Evolutionary conservation across 139 green algal genomes (phyloP), one percentile per base, ranked within the genome.

Genomic region (Bryopsis sp.): DNA sequence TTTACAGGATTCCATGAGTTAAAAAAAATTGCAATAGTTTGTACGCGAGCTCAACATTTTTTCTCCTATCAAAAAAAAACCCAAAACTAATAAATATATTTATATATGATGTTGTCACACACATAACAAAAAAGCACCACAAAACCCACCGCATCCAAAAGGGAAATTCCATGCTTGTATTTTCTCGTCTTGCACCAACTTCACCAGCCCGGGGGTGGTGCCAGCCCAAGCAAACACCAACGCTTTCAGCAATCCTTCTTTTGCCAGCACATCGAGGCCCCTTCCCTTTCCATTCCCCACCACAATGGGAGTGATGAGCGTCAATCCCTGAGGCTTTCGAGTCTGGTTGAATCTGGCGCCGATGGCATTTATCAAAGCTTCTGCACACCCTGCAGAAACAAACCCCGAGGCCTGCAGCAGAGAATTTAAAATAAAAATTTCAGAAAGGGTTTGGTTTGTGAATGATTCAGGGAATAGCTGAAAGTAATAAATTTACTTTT

Each of bases 121-220:
- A n/a, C n/a, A n/a, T n/a, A n/a, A n/a, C n/a, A n/a, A n/a, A n/a
- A n/a, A n/a, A n/a, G n/a, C n/a, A n/a, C n/a, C n/a, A n/a, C n/a
- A n/a, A n/a, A n/a, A n/a, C n/a, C n/a, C 6, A 61, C 50, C 19
- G 50, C 50, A 61, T 61, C 50, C 50, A 26, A 61, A 61, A 46
- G 59, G 59, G 22, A 67, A 31, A 46, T 67, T 67, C 59, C 59
- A 67, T n/a, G 59, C 59, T 47, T 67, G 29, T 26, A 67, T 47
- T 8, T 47, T 47, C 4, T 43, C 19, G 31, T 47, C 33, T 15
- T 48, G 32, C 28, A 47, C 31, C 19, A 67, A 31, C 15, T 26
- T 11, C 7, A 46, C 7, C 8, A 67, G 33, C 28, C 28, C 19
- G n/a, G 31, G 59, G 4, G 34, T 26, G 5, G 34, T 46, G 22